A percentile compares a stretch with the other conserved stretches of the same genome.
These are phyloP conservation scores for Chalciporus sp. DNA, from an alignment of 1,284 basidiomycete species.

Conservation along the genomic window DNA sequence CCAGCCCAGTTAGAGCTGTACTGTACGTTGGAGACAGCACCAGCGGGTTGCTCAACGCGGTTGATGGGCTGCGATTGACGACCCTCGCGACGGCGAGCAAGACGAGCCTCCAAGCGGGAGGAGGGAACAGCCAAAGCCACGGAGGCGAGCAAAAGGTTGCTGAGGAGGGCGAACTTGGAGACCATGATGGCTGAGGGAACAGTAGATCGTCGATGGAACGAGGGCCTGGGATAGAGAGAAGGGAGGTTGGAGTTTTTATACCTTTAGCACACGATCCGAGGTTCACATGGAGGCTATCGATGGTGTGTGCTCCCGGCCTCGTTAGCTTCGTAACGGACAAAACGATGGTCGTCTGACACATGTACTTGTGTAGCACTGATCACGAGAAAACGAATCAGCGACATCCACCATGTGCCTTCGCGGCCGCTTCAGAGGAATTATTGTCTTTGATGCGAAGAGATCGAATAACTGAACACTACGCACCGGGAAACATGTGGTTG, in stretches of 20 bases:
- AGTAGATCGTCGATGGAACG: not conserved
- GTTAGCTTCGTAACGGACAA: too few species aligned
- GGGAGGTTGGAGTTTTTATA: constrained; percentile 13
- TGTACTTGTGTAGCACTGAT: not conserved
- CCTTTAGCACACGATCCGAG: not conserved
- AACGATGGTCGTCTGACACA: not conserved
- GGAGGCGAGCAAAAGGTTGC: constrained; percentile 23
- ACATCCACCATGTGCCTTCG: not conserved
- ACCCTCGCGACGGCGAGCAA: constrained; percentile 1
- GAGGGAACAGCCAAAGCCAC: constrained; percentile 17
- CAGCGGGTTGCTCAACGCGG: constrained; percentile 1
- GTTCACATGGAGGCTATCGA: not conserved
- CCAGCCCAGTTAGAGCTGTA: constrained; percentile 26
- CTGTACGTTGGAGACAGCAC: constrained; percentile 5
- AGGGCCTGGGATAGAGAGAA: not conserved
- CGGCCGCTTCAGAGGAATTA: not conserved
- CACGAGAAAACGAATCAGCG: not conserved
- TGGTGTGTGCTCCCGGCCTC: not conserved
- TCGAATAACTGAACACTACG: not conserved
- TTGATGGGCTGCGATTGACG: constrained; percentile 13
- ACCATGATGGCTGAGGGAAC: constrained; percentile 13
- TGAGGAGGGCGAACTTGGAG: constrained; percentile 19
- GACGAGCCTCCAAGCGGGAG: constrained; percentile 9
- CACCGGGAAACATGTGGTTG: not conserved
- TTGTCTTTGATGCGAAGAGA: not conserved